Percentiles rank a stretch among this genome's conserved stretches.
phyloP scores from a whole-genome alignment of 192 early-diverging fungal species.

The Phycomyces blakesleeanus region DNA sequence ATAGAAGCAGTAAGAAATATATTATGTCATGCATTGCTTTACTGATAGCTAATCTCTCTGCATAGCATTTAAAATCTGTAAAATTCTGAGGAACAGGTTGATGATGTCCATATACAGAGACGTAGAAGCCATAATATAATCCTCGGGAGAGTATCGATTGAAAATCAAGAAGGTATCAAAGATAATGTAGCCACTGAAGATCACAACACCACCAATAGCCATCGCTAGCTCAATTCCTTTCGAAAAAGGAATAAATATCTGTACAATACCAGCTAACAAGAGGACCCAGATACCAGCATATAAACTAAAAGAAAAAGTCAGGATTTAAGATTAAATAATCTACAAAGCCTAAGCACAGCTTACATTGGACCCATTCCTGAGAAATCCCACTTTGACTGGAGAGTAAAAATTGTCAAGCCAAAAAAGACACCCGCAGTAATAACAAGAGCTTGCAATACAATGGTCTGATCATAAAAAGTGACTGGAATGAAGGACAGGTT shows the following conservation, averaged over 20 bases:
- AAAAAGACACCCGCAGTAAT: constrained; percentile 71
- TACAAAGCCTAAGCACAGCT: constrained; percentile 3
- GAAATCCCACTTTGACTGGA: constrained; percentile 75
- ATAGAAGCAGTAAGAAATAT: too few relatives aligned
- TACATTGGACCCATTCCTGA: constrained; percentile 54
- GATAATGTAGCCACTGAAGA: constrained; percentile 79
- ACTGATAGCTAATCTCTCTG: constrained; percentile 28
- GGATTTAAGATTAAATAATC: not conserved
- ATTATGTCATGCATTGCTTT: too few relatives aligned
- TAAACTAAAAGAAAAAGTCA: constrained; percentile 38
- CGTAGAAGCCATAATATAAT: constrained; percentile 62
- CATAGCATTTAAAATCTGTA: constrained; percentile 52
- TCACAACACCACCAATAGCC: constrained; percentile 53
- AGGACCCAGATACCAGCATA: constrained; percentile 60
- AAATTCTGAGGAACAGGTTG: constrained; percentile 71
- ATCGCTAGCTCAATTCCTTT: constrained; percentile 51
- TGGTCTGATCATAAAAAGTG: constrained; percentile 55
- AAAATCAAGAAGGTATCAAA: constrained; percentile 73
- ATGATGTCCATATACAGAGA: constrained; percentile 73
- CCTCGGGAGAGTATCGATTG: constrained; percentile 66
- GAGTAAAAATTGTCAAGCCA: constrained; percentile 70
- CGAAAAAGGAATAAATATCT: constrained; percentile 70
- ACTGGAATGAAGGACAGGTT: constrained; percentile 32
- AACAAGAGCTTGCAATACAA: constrained; percentile 74
- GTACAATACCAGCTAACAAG: constrained; percentile 57